These are phyloP conservation scores for Funneliformis geosporum DNA, from an alignment of 192 early-diverging fungal genomes.

Conservation along the genomic window DNA sequence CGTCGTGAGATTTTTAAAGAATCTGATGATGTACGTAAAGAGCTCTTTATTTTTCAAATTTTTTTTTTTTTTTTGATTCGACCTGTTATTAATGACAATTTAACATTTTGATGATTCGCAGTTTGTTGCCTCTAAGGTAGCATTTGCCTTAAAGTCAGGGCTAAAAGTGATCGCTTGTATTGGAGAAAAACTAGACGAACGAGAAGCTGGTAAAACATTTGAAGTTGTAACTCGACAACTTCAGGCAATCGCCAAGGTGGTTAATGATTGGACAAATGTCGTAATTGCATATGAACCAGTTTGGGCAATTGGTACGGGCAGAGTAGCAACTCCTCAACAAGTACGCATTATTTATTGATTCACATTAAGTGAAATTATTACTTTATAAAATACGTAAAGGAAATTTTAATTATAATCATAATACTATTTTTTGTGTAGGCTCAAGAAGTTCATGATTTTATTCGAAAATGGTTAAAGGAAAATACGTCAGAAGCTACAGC, in stretches of 20 bases:
- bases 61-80: background rate
- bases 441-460: conserved; percentile 90
- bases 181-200: conserved; percentile 95
- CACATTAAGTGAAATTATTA: background rate
- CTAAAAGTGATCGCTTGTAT: conserved; percentile 93
- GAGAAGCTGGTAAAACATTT: conserved; percentile 85
- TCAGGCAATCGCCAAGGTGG: conserved; percentile 72
- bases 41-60: background rate
- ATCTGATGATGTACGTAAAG: conserved; percentile 67
- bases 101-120: conserved; percentile 15
- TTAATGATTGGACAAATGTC: conserved; percentile 89
- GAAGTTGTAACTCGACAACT: conserved; percentile 89
- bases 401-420: background rate
- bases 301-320: conserved; percentile 99
- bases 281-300: conserved; percentile 99
- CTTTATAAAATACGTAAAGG: no score
- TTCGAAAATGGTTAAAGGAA: conserved; percentile 83
- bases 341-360: background rate
- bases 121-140: conserved; percentile 86
- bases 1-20: conserved; percentile 92
- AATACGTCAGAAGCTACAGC: conserved; percentile 87
- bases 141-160: conserved; percentile 83
- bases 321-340: conserved; percentile 91
- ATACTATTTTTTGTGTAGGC: conserved; percentile 48
- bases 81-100: background rate